Percentiles rank a stretch among this genome's conserved stretches.
Evolutionary conservation across 805 yeast genomes (phyloP).

Genomic region (Metschnikowia matae): DNA sequence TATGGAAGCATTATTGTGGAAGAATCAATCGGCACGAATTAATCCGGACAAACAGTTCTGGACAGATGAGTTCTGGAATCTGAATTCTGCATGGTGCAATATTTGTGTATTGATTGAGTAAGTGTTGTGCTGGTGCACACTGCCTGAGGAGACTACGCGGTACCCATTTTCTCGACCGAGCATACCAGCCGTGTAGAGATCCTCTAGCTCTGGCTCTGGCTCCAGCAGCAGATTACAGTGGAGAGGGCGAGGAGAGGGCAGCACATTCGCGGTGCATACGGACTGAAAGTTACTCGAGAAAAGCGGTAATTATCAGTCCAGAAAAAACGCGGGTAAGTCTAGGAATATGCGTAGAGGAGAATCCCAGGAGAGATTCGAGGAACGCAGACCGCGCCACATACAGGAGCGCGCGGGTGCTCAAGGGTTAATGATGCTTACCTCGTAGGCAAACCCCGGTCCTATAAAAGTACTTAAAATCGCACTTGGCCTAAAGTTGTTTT

Average conservation of each 20-base stretch:
- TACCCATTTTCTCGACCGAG: not conserved
- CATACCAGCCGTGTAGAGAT: not conserved
- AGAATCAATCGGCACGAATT: too few relatives aligned
- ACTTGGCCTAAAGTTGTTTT: constrained; percentile 2
- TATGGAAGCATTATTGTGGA: too few relatives aligned
- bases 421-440: constrained; percentile 7
- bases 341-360: constrained; percentile 14
- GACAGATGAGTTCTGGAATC: too few relatives aligned
- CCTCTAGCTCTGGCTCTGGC: not conserved
- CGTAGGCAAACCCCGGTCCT: constrained; percentile 4
- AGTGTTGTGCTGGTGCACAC: not conserved
- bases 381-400: constrained; percentile 7
- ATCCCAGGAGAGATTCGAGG: constrained; percentile 11
- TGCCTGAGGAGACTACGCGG: not conserved
- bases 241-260: not conserved
- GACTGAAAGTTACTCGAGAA: constrained; percentile 4
- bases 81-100: not conserved
- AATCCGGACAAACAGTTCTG: too few relatives aligned
- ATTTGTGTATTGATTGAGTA: not conserved
- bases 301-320: constrained; percentile 10
- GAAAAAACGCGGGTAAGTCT: constrained; percentile 14
- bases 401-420: constrained; percentile 9
- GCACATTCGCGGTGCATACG: not conserved
- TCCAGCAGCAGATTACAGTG: not conserved
- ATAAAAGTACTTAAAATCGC: constrained; percentile 10